A percentile compares a stretch with the other conserved stretches of the same genome.
These are phyloP conservation scores for Raddia guianensis DNA, from an alignment of 176 grass and related monocot species.

Conservation along the genomic window DNA sequence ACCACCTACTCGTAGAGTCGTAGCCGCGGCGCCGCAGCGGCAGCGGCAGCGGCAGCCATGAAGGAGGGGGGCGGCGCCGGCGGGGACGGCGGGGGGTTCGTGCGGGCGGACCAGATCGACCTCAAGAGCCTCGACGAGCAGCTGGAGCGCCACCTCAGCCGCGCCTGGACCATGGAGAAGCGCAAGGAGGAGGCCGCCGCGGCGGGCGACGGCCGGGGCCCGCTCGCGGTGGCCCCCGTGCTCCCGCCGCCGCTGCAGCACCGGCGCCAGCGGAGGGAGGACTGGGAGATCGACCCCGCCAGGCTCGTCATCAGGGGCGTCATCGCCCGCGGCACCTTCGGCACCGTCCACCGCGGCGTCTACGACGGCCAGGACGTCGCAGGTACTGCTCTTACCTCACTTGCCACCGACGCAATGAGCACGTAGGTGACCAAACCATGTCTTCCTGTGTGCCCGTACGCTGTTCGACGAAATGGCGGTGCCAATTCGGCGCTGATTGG, in stretches of 20 bases:
- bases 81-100: conserved; percentile 62
- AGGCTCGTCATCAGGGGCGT: conserved; percentile 73
- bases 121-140: conserved; percentile 99
- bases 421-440: not conserved
- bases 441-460: not conserved
- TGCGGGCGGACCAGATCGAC: conserved; percentile 97
- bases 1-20: not conserved
- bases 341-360: conserved; percentile 86
- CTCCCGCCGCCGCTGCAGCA: not conserved
- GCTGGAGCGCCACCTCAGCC: conserved; percentile 82
- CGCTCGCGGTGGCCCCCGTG: not conserved
- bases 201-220: conserved; percentile 1
- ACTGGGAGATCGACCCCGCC: conserved; percentile 88
- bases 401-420: not conserved
- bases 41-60: not conserved
- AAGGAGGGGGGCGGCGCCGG: conserved; percentile 34
- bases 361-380: conserved; percentile 97
- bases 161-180: conserved; percentile 94
- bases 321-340: conserved; percentile 96
- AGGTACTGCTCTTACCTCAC: conserved; percentile 36
- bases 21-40: not conserved
- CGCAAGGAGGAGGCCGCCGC: conserved; percentile 59
- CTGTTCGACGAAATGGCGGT: conserved; percentile 31
- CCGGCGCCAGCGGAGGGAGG: conserved; percentile 45
- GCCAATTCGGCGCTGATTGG: not conserved